Conservation (phyloP, 2,329 filamentous ascomycete species). For the Colletotrichum truncatum region DNA sequence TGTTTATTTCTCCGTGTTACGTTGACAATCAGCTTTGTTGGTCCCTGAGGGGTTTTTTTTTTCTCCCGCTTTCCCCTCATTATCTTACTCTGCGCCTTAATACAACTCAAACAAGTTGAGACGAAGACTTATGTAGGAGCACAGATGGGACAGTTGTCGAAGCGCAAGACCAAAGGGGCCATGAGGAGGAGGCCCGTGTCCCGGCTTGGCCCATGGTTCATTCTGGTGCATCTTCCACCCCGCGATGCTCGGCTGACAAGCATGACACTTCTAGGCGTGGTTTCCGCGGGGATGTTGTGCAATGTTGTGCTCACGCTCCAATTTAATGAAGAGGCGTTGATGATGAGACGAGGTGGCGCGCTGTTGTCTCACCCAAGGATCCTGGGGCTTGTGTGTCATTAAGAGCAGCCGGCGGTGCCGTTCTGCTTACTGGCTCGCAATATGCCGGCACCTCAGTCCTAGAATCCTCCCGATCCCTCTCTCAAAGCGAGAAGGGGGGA, state of each 20-base stretch:
- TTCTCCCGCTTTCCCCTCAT: constrained; percentile 1
- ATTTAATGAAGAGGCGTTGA: constrained; percentile 14
- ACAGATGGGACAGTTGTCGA: constrained; percentile 13
- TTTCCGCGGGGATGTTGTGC: constrained; percentile 13
- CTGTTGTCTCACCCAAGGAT: constrained; percentile 21
- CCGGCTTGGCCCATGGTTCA: not conserved
- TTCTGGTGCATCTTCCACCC: not conserved
- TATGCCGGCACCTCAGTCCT: not conserved
- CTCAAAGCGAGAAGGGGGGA: not conserved
- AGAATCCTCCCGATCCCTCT: not conserved
- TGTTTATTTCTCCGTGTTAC: not conserved
- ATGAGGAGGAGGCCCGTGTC: constrained; percentile 25
- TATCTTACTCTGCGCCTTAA: constrained; percentile 25
- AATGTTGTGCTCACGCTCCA: constrained; percentile 7
- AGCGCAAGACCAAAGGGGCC: constrained; percentile 6
- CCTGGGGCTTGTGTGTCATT: not conserved
- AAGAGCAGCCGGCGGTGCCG: not conserved
- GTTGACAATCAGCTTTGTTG: not conserved
- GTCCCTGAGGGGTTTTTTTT: not conserved
- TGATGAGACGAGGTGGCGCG: constrained; percentile 28
- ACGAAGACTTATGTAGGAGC: constrained; percentile 27
- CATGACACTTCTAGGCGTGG: constrained; percentile 6
- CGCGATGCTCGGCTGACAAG: constrained; percentile 12
- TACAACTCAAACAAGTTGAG: constrained; percentile 31
- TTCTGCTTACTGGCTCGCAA: not conserved